phyloP scores from a whole-genome alignment of 2,329 filamentous ascomycete genomes.

The Falciphora oryzae region DNA sequence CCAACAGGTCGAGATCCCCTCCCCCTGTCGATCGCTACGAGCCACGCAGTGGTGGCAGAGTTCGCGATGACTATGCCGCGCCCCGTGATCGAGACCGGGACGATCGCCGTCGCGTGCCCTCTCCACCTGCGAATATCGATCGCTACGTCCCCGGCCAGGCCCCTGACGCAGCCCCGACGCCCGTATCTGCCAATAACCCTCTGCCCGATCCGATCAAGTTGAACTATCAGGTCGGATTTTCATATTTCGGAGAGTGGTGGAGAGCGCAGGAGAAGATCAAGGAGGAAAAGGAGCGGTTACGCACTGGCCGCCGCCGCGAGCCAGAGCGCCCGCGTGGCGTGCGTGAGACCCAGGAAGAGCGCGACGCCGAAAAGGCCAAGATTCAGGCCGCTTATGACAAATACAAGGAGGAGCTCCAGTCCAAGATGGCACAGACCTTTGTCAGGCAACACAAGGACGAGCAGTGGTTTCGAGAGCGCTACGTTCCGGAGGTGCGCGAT shows the following conservation, averaged over 20 bases:
- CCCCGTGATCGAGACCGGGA: constrained; percentile 44
- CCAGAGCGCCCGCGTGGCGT: constrained; percentile 54
- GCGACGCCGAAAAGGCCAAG: constrained; percentile 70
- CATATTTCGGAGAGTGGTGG: constrained; percentile 85
- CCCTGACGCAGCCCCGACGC: constrained; percentile 37
- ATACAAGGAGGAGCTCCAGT: constrained; percentile 64
- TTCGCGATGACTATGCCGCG: constrained; percentile 54
- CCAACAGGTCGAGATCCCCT: constrained; percentile 65
- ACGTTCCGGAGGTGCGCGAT: constrained; percentile 76
- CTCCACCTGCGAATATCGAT: constrained; percentile 69
- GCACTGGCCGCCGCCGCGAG: constrained; percentile 63
- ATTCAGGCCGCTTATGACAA: constrained; percentile 66
- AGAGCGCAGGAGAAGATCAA: constrained; percentile 75
- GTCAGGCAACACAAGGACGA: constrained; percentile 90
- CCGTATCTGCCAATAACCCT: constrained; percentile 47
- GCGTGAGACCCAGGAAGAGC: constrained; percentile 55
- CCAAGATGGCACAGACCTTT: constrained; percentile 80
- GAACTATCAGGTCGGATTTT: constrained; percentile 77
- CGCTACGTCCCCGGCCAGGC: constrained; percentile 77
- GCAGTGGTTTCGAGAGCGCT: constrained; percentile 97
- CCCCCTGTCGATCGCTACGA: constrained; percentile 70
- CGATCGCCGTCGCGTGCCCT: constrained; percentile 55
- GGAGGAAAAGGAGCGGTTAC: constrained; percentile 68
- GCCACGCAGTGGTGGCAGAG: constrained; percentile 54
- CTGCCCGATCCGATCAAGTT: constrained; percentile 66